These are phyloP conservation scores for Fusarium circinatum DNA, from an alignment of 2,329 filamentous ascomycete genomes.

Conservation along the genomic window DNA sequence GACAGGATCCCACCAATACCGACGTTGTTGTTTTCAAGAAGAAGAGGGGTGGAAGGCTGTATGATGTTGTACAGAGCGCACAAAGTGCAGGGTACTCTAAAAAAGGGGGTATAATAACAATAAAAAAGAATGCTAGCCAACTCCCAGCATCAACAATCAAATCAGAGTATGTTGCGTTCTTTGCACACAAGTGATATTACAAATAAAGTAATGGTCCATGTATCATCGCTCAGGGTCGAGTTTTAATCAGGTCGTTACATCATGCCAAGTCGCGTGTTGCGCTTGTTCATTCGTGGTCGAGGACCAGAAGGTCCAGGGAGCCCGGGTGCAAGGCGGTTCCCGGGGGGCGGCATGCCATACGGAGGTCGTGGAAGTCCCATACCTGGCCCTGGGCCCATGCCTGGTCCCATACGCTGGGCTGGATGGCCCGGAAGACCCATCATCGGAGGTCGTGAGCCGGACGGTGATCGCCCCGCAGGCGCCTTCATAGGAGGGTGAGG, in stretches of 20 bases:
- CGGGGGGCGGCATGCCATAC: slow-evolving; percentile 40
- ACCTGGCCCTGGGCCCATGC: slow-evolving; percentile 24
- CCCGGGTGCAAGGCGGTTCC: slow-evolving; percentile 46
- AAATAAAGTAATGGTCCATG: slow-evolving; percentile 29
- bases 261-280: slow-evolving; percentile 69
- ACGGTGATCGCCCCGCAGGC: slow-evolving; percentile 20
- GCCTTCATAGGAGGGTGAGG: slow-evolving; percentile 30
- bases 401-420: slow-evolving; percentile 34
- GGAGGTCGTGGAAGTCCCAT: slow-evolving; percentile 40
- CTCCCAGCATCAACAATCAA: slow-evolving; percentile 21
- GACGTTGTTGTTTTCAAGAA: background rate
- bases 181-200: slow-evolving; percentile 30
- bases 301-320: slow-evolving; percentile 46
- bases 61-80: background rate
- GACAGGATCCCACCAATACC: background rate
- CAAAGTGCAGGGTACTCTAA: slow-evolving; percentile 17
- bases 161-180: slow-evolving; percentile 17
- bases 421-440: slow-evolving; percentile 43
- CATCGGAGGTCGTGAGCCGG: slow-evolving; percentile 40
- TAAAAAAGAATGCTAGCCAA: slow-evolving; percentile 35
- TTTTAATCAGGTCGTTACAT: slow-evolving; percentile 53
- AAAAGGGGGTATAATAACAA: slow-evolving; percentile 41
- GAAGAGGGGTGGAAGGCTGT: background rate
- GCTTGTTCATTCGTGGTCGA: slow-evolving; percentile 68
- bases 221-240: slow-evolving; percentile 24